Base-by-base conservation (phyloP, 306 rosid species). In the Vigna unguiculata region DNA sequence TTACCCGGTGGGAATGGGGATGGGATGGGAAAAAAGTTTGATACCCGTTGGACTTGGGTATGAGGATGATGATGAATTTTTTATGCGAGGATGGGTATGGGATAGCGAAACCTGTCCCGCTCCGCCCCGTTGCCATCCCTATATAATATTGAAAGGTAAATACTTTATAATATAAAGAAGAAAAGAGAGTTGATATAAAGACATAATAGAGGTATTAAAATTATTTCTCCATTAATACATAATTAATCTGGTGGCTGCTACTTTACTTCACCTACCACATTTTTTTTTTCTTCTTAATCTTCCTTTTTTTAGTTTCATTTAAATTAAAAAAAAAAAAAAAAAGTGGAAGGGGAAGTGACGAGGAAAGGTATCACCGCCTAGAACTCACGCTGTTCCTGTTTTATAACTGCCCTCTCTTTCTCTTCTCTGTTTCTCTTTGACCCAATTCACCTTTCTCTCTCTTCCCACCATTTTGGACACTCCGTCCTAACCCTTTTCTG, bases 341-440 rank as follows among this genome's bases (percentile, higher is more conserved):
- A 38, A 38, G 30, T 63, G 5, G 1, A 41, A 22, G 36, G 14
- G 10, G 10, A 21, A 14, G 53, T 41, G 5, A 16, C 10, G 2
- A 63, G n/a, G 43, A 17, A 65, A 41, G 52, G 4, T n/a, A 54
- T 30, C 53, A 30, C 74, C 7, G 55, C 77, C 77, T 57, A 57
- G 21, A 47, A 57, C 48, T 57, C 67, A 72, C 81, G 72, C 72
- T 38, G 61, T 58, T 59, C 41, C 38, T 9, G 28, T 34, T 57
- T 34, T 12, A 30, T 36, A 75, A 41, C 58, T 59, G 21, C 15
- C 30, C 43, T 72, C 32, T 24, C 78, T 75, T 85, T 86, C 69
- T 19, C 61, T 28, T 72, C 22, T 11, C 64, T 34, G 85, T 79
- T 65, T 85, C 82, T 24, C 41, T 28, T 28, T 73, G 70, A 74